Evolutionary conservation across 164 flowering plant species (phyloP), one percentile per base, ranked within the genome.

Genomic region (Macadamia integrifolia): DNA sequence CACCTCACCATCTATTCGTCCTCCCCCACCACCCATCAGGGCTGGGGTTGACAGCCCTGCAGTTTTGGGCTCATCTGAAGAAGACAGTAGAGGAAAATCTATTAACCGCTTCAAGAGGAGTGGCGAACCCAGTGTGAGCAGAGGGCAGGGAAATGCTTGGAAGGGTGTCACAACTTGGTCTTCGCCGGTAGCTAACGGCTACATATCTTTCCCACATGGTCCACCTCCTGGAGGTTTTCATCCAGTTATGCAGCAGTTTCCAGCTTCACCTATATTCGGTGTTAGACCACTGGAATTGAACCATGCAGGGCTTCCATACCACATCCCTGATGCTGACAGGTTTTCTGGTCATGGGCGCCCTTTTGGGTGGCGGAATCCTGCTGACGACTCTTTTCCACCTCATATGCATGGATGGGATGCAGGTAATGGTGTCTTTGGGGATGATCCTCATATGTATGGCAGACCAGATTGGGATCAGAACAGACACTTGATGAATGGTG

Each of bases 381-480:
- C 82, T 31, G 93, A 92, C 73, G 87, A 83, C 29, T 61, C 88
- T 18, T 80, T 76, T 29, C 82, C 85, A 57, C 78, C 87, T 61
- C 88, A 82, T 48, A 66, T 92, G 66, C 88, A 83, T 82, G 93
- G 87, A 62, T 93, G 98, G 97, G 93, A 87, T 78, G 81, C 83
- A 40, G 84, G 60, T 75, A 90, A 81, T 75, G 81, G 85, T 66
- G 74, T 74, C 60, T 82, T 80, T 64, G 83, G 91, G 74, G 90
- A 90, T 64, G 90, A 83, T 60, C 60, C 88, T 60, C 86, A 77
- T 71, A 71, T 83, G 69, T 89, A 79, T 76, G 85, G 82, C 17
- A 84, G 85, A 43, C 66, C 78, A 43, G 93, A 85, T 13, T 91
- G 94, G 94, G 91, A 89, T 66, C 86, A 75, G 71, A 84, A 73